A percentile compares a stretch with the other conserved stretches of the same genome.
Evolutionary conservation across 2,329 filamentous ascomycete genomes (phyloP).

Genomic region (Phaeosphaeriaceae sp.): DNA sequence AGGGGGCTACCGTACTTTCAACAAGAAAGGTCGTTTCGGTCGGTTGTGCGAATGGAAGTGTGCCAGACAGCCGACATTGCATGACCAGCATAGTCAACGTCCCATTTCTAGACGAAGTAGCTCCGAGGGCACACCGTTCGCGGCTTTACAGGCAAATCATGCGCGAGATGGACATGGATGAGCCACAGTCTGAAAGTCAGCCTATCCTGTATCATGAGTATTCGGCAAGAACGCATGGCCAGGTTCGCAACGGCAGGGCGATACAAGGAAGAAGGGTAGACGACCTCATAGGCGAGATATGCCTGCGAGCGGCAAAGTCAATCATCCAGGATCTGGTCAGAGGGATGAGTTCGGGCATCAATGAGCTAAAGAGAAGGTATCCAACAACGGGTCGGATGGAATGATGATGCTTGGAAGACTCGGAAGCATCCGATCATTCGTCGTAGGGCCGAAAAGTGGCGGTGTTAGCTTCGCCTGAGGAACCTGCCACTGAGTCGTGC

Average conservation of each 20-base stretch:
- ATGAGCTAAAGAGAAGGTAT: background rate
- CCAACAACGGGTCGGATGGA: background rate
- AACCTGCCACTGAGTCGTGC: background rate
- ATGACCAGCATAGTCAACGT: too few relatives aligned
- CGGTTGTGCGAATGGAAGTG: too few relatives aligned
- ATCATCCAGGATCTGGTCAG: background rate
- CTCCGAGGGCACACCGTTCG: background rate
- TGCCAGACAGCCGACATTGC: too few relatives aligned
- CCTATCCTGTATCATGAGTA: too few relatives aligned
- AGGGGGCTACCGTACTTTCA: too few relatives aligned
- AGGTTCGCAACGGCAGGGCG: too few relatives aligned
- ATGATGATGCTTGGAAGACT: background rate
- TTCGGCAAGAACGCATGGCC: background rate
- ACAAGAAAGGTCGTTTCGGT: too few relatives aligned
- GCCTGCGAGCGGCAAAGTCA: background rate
- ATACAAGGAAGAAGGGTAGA: background rate
- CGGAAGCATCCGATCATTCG: background rate
- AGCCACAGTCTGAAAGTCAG: background rate
- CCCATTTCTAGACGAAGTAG: background rate
- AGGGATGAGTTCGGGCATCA: background rate
- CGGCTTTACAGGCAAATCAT: background rate
- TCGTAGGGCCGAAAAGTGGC: background rate
- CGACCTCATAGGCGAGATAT: background rate
- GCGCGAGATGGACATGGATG: background rate
- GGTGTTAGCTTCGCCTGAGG: background rate